Evolutionary conservation across 495 filamentous ascomycete genomes (phyloP).

Genomic region (Podospora sp.): DNA sequence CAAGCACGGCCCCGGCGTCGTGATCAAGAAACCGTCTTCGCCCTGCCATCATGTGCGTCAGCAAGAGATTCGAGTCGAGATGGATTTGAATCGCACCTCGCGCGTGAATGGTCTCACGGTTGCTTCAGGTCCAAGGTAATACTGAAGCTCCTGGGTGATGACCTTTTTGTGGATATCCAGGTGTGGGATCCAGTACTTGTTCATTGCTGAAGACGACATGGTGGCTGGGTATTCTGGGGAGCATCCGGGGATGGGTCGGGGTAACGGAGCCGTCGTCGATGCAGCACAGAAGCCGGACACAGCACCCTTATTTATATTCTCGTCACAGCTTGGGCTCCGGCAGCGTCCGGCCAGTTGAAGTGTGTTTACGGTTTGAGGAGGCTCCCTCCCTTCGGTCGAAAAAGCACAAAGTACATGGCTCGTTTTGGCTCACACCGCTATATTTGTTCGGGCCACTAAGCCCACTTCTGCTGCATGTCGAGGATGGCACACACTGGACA

Average conservation of each 20-base stretch:
- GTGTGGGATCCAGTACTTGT: conserved; percentile 60
- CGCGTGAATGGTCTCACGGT: conserved; percentile 57
- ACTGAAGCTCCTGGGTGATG: conserved; percentile 59
- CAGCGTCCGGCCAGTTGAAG: conserved; percentile 22
- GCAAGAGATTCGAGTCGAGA: conserved; percentile 22
- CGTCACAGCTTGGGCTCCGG: conserved; percentile 10
- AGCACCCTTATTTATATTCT: conserved; percentile 27
- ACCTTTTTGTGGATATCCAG: conserved; percentile 60
- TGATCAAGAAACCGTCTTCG: conserved; percentile 60
- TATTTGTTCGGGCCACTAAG: conserved; percentile 28
- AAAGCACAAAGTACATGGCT: conserved; percentile 23
- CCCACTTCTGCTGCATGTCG: conserved; percentile 11
- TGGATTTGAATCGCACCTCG: conserved; percentile 42
- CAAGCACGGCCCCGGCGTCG: conserved; percentile 55
- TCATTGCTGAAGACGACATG: conserved; percentile 49
- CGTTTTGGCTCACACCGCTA: conserved; percentile 30
- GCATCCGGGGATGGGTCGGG: conserved; percentile 3
- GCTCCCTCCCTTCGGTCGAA: conserved; percentile 12
- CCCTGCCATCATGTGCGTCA: conserved; percentile 46
- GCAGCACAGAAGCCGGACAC: conserved; percentile 5
- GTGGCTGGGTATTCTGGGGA: conserved; percentile 18
- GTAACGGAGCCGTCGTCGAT: conserved; percentile 1
- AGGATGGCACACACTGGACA: conserved; percentile 18
- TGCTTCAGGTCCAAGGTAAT: conserved; percentile 56
- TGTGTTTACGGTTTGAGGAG: conserved; percentile 26